These are phyloP conservation scores for Monosporascus ibericus DNA, from an alignment of 2,329 filamentous ascomycete genomes.

Conservation along the genomic window DNA sequence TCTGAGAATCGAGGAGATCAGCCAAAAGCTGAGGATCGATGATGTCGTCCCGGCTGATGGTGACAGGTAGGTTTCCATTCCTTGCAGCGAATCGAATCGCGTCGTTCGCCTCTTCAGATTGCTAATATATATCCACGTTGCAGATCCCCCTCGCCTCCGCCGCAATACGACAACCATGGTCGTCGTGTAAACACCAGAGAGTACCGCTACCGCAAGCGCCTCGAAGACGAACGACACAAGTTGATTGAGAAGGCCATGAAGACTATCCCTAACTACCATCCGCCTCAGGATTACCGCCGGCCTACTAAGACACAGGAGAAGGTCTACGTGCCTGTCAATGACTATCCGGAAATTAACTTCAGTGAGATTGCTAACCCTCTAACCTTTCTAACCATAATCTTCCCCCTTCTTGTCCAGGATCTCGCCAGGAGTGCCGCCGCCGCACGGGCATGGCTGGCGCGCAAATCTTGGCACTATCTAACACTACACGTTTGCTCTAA, in stretches of 20 bases:
- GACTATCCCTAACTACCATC: slow-evolving; percentile 98
- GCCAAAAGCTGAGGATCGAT: slow-evolving; percentile 97
- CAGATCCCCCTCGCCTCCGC: slow-evolving; percentile 90
- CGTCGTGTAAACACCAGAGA: slow-evolving; percentile 98
- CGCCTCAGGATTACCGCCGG: slow-evolving; percentile 94
- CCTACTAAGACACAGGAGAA: slow-evolving; percentile 99
- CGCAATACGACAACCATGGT: slow-evolving; percentile 98
- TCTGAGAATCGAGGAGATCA: slow-evolving; percentile 97
- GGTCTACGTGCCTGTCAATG: slow-evolving; percentile 99
- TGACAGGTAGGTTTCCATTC: slow-evolving; percentile 64
- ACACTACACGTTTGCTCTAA: slow-evolving; percentile 31
- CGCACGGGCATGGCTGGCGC: slow-evolving; percentile 25
- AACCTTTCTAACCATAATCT: slow-evolving; percentile 63
- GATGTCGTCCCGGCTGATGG: slow-evolving; percentile 97
- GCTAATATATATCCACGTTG: slow-evolving; percentile 12
- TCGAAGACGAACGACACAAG: slow-evolving; percentile 98
- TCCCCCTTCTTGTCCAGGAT: slow-evolving; percentile 35
- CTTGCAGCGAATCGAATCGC: not conserved
- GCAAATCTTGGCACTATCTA: slow-evolving; percentile 26
- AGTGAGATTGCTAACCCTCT: slow-evolving; percentile 99
- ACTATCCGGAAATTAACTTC: slow-evolving; percentile 99
- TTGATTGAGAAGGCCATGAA: slow-evolving; percentile 99
- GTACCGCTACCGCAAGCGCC: slow-evolving; percentile 94
- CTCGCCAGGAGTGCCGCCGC: slow-evolving; percentile 37
- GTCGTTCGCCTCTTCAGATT: not conserved